A percentile compares a stretch with the other conserved stretches of the same genome.
These are phyloP conservation scores for Claviceps digitariae DNA, from an alignment of 2,329 filamentous ascomycete species.

Conservation along the genomic window DNA sequence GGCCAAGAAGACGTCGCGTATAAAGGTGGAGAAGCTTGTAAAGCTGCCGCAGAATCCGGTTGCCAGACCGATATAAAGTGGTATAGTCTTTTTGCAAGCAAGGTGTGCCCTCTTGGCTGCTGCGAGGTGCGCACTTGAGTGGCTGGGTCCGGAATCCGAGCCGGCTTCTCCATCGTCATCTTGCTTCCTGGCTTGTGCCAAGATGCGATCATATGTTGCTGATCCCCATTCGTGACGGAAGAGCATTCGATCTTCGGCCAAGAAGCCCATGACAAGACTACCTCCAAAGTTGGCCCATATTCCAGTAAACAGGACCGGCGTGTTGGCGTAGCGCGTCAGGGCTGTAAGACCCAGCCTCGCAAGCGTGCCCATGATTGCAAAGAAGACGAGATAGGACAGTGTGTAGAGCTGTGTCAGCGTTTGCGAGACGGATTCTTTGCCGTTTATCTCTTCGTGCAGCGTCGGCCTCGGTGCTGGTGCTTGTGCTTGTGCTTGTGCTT, in stretches of 20 bases:
- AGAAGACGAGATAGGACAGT: constrained; percentile 70
- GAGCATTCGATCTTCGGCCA: constrained; percentile 63
- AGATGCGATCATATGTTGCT: constrained; percentile 23
- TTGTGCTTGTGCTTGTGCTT: no score
- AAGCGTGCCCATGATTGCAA: constrained; percentile 72
- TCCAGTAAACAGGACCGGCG: constrained; percentile 59
- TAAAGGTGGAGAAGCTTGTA: constrained; percentile 80
- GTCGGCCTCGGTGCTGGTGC: constrained; percentile 4
- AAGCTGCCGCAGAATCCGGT: constrained; percentile 84
- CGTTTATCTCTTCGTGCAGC: constrained; percentile 5
- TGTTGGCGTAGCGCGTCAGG: constrained; percentile 65
- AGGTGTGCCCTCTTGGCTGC: constrained; percentile 43
- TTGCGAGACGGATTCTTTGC: constrained; percentile 26
- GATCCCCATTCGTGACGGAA: constrained; percentile 57
- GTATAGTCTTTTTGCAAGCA: constrained; percentile 68
- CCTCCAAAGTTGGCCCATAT: constrained; percentile 84
- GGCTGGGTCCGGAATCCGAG: constrained; percentile 3
- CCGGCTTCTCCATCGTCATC: constrained; percentile 26
- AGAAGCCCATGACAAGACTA: constrained; percentile 71
- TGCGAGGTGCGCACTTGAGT: constrained; percentile 20
- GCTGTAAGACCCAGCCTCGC: constrained; percentile 69
- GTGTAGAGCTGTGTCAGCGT: constrained; percentile 51
- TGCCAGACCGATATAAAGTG: constrained; percentile 73
- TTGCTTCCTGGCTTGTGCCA: constrained; percentile 16
- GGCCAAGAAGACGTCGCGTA: constrained; percentile 66